Evolutionary conservation across 202 grass and related monocot genomes (phyloP).

Genomic region (Digitaria exilis): DNA sequence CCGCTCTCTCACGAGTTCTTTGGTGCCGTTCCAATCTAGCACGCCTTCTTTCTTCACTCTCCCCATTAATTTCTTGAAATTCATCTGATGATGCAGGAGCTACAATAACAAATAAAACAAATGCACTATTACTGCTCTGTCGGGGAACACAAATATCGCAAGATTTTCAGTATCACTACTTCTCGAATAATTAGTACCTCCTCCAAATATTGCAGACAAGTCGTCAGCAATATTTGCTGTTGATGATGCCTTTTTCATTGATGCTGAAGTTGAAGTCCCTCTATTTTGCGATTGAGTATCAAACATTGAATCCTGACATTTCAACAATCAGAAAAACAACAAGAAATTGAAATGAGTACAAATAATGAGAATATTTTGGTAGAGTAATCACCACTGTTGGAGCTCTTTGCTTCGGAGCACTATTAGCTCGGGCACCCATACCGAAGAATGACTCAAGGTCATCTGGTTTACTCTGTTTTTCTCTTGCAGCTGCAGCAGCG

Average conservation of each 20-base stretch:
- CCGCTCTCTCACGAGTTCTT: slow-evolving; percentile 78
- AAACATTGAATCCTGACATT: slow-evolving; percentile 76
- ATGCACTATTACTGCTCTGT: neutral
- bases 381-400: slow-evolving; percentile 49
- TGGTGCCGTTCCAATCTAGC: slow-evolving; percentile 82
- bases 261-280: slow-evolving; percentile 53
- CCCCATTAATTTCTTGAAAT: slow-evolving; percentile 91
- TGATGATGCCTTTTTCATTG: slow-evolving; percentile 78
- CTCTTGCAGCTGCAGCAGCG: slow-evolving; percentile 62
- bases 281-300: slow-evolving; percentile 69
- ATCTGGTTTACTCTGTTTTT: slow-evolving; percentile 61
- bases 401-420: slow-evolving; percentile 72
- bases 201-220: slow-evolving; percentile 92
- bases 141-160: slow-evolving; percentile 7
- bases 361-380: slow-evolving; percentile 23
- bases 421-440: slow-evolving; percentile 70
- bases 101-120: slow-evolving; percentile 48
- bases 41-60: slow-evolving; percentile 88
- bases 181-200: slow-evolving; percentile 59
- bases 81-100: slow-evolving; percentile 80
- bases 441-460: slow-evolving; percentile 95
- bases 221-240: slow-evolving; percentile 89
- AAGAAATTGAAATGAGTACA: slow-evolving; percentile 2
- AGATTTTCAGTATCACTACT: slow-evolving; percentile 8
- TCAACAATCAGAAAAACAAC: slow-evolving; percentile 31